A percentile compares a stretch with the other conserved stretches of the same genome.
Conservation (phyloP, 2,329 filamentous ascomycete genomes). For the Fusarium sp. region DNA sequence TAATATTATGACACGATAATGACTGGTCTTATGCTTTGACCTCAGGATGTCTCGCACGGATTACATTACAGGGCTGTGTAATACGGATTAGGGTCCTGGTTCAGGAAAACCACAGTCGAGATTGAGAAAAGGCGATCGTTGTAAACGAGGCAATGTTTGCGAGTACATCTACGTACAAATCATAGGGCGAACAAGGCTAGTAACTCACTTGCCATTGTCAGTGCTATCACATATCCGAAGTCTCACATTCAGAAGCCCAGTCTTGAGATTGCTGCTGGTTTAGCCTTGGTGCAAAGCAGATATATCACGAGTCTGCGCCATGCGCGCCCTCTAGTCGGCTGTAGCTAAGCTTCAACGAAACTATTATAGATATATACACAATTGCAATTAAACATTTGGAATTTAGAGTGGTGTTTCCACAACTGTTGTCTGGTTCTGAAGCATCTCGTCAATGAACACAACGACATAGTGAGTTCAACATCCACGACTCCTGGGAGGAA, state of each 20-base stretch:
- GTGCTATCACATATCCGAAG: background rate
- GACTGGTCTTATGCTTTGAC: background rate
- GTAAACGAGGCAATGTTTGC: background rate
- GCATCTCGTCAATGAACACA: background rate
- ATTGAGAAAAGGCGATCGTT: background rate
- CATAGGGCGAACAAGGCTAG: background rate
- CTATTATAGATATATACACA: background rate
- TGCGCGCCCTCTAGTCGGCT: background rate
- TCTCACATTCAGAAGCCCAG: background rate
- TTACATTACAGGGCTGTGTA: background rate
- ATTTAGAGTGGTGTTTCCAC: background rate
- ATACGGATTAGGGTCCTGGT: background rate
- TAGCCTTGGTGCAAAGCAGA: background rate
- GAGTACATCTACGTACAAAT: background rate
- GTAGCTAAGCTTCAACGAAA: background rate
- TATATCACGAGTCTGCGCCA: background rate
- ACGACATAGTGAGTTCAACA: background rate
- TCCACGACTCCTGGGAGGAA: background rate
- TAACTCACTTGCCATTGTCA: background rate
- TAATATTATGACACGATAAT: conserved; percentile 5
- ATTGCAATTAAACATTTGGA: background rate
- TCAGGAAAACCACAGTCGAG: background rate
- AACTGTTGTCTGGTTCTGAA: background rate
- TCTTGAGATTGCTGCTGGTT: background rate
- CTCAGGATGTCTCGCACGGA: background rate